phyloP scores from a whole-genome alignment of 108 stramenopile genomes.

The Chaetoceros tenuissimus region DNA sequence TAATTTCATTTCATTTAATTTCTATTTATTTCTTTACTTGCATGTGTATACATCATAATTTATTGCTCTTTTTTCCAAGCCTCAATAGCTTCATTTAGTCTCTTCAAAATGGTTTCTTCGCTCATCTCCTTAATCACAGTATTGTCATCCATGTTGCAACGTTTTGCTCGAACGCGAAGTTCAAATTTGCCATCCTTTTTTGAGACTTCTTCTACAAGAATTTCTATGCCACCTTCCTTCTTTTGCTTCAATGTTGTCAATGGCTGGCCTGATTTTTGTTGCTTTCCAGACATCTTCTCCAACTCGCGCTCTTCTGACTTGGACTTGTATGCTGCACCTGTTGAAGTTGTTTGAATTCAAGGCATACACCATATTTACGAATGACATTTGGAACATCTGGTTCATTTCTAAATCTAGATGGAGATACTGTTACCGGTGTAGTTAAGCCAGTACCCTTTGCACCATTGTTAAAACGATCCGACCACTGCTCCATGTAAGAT shows the following conservation, averaged over 20 bases:
- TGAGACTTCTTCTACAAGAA: conserved; percentile 53
- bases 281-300: conserved; percentile 17
- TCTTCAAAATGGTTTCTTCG: conserved; percentile 60
- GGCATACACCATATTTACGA: conserved; percentile 38
- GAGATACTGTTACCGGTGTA: conserved; percentile 50
- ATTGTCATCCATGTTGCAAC: conserved; percentile 67
- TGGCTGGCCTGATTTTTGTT: conserved; percentile 1
- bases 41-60: too few species aligned
- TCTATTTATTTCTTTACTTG: not conserved
- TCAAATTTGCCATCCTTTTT: conserved; percentile 10
- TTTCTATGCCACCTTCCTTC: conserved; percentile 69
- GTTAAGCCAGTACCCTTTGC: conserved; percentile 59
- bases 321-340: conserved; percentile 58
- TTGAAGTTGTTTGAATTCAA: conserved; percentile 67
- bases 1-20: too few species aligned
- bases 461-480: conserved; percentile 19
- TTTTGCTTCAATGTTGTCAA: conserved; percentile 5
- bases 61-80: conserved; percentile 45
- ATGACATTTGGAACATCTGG: not conserved
- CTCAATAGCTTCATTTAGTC: conserved; percentile 45
- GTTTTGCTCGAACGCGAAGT: conserved; percentile 62
- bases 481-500: conserved; percentile 64
- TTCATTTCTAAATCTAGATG: conserved; percentile 12
- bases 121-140: conserved; percentile 70
- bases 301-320: conserved; percentile 44